phyloP scores from a whole-genome alignment of 192 early-diverging fungal genomes.

The Podila verticillata region DNA sequence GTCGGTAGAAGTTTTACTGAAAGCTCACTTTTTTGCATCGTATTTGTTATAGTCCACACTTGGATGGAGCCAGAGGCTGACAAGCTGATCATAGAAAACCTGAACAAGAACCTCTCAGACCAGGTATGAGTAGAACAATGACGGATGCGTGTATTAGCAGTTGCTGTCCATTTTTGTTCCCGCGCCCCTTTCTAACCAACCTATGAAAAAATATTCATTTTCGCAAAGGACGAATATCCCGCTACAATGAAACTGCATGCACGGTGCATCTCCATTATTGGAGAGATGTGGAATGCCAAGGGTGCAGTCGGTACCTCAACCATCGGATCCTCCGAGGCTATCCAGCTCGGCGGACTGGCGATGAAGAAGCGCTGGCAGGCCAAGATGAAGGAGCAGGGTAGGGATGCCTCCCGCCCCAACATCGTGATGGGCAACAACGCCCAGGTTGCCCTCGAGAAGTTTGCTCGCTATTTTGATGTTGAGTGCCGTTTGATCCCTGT shows the following conservation, averaged over 20 bases:
- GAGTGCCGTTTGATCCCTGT: slow-evolving; percentile 12
- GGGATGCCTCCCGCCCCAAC: slow-evolving; percentile 66
- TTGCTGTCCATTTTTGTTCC: too few species aligned
- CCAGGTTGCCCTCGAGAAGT: slow-evolving; percentile 61
- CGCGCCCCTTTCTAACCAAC: background rate
- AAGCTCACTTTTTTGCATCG: too few species aligned
- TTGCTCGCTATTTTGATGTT: slow-evolving; percentile 3
- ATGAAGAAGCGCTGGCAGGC: slow-evolving; percentile 82
- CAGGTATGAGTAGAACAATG: background rate
- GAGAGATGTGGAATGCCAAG: slow-evolving; percentile 10
- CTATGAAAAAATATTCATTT: slow-evolving; percentile 21
- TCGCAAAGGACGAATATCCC: slow-evolving; percentile 61
- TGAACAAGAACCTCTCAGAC: slow-evolving; percentile 73
- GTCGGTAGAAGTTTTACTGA: background rate
- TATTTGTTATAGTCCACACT: slow-evolving; percentile 21
- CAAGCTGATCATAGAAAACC: slow-evolving; percentile 76
- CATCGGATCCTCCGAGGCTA: slow-evolving; percentile 81
- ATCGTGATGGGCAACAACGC: slow-evolving; percentile 76
- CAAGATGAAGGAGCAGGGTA: slow-evolving; percentile 63
- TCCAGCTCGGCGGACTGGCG: slow-evolving; percentile 80
- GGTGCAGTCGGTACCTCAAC: slow-evolving; percentile 73
- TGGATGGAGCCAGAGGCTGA: slow-evolving; percentile 85
- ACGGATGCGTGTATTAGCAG: background rate
- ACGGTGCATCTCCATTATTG: slow-evolving; percentile 27
- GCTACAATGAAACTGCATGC: slow-evolving; percentile 52